phyloP scores from a whole-genome alignment of 2,329 filamentous ascomycete genomes.

The Boeremia exigua region DNA sequence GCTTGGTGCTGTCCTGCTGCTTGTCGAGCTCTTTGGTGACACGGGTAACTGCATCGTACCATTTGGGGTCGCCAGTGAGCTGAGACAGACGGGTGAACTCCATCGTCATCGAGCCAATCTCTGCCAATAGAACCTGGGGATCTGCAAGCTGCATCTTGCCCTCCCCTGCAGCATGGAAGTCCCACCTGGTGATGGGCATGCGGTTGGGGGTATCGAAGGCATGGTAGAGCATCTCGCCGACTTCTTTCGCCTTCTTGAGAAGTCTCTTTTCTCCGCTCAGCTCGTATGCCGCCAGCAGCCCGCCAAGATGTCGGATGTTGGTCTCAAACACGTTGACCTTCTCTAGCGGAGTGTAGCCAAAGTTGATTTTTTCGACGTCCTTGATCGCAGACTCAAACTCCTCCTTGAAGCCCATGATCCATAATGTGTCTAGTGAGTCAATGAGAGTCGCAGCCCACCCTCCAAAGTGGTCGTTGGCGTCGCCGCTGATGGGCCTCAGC shows the following conservation, averaged over 20 bases:
- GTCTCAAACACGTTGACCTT: conserved; percentile 58
- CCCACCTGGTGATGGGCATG: conserved; percentile 71
- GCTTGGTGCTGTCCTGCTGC: conserved; percentile 51
- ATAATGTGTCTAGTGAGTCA: conserved; percentile 55
- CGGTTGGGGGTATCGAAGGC: conserved; percentile 92
- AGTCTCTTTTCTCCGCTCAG: conserved; percentile 76
- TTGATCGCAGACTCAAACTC: conserved; percentile 55
- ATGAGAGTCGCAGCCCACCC: conserved; percentile 57
- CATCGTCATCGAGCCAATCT: conserved; percentile 56
- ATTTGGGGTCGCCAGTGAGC: conserved; percentile 53
- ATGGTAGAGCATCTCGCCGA: conserved; percentile 80
- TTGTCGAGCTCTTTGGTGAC: conserved; percentile 51
- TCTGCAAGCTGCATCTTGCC: conserved; percentile 51
- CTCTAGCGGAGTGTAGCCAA: conserved; percentile 47
- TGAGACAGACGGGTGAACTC: conserved; percentile 57
- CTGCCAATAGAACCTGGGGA: conserved; percentile 51
- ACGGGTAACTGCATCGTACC: conserved; percentile 54
- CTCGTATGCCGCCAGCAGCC: conserved; percentile 85
- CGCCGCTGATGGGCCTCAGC: conserved; percentile 52
- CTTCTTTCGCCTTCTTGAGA: conserved; percentile 77
- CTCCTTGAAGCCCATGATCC: conserved; percentile 56
- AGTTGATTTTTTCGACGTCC: conserved; percentile 53
- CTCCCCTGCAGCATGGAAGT: conserved; percentile 47
- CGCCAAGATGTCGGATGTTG: conserved; percentile 81
- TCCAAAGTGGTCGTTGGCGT: conserved; percentile 51